Evolutionary conservation across 768 basidiomycete species (phyloP), one percentile per base, ranked within the genome.

Genomic region (Tylopilus balloui): DNA sequence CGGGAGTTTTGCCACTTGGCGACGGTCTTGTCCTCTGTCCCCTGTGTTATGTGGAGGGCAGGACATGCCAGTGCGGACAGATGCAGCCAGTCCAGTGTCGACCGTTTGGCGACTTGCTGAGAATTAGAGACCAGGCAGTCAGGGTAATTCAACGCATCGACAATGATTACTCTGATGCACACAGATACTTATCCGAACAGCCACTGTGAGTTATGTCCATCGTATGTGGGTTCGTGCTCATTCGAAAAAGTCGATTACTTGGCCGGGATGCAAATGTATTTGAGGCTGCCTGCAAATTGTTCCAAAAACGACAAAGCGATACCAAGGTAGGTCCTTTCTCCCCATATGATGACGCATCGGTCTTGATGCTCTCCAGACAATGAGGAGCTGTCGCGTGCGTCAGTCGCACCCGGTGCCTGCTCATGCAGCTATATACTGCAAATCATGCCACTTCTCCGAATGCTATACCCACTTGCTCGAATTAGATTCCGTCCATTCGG

Each of bases 41-140:
- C 0, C 72, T 72, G 11, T 92, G 90, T 65, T 92, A 84, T 59
- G 76, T 76, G 5, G 89, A 92, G 59, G 90, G 90, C 11, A 77
- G 90, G 24, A 77, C 72, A n/a, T 92, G 90, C 57, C 55, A 50
- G 28, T 91, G 89, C 58, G 68, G 60, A 20, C 37, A 51, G 8
- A 88, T 91, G 88, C 53, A 66, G 12, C 80, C 85, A 0, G 71
- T 73, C 50, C 86, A 88, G 59, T 76, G 73, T 56, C 75, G 77
- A 35, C 67, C 74, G 1, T 79, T 83, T 49, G 54, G 64, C 1
- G 60, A 71, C 1, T 68, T 91, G 3, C 48, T 81, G 11, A 39
- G 56, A 19, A 67, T 69, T 38, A 74, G 80, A 31, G 72, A 76
- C 47, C 60, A 54, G 6, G 76, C 73, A 5, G 63, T 67, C 19